Percentiles rank a stretch among this genome's conserved stretches.
Evolutionary conservation across 352 stramenopile species (phyloP).

Genomic region (Phytopythium helicoides): DNA sequence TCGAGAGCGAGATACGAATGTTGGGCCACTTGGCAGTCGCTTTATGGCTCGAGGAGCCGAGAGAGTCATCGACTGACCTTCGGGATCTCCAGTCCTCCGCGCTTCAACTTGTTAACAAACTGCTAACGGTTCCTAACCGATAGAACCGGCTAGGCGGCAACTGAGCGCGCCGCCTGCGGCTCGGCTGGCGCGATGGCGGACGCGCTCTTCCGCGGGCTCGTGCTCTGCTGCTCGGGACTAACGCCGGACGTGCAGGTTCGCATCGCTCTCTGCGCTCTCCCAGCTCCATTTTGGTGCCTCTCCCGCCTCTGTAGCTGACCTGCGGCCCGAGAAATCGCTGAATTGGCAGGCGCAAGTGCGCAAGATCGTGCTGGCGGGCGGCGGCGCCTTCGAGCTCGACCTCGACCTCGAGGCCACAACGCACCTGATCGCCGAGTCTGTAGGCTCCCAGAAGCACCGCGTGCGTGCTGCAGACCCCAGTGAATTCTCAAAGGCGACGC

Average conservation of each 20-base stretch:
- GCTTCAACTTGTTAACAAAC: too few relatives aligned
- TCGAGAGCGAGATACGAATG: too few relatives aligned
- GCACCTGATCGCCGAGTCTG: conserved; percentile 60
- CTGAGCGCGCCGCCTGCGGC: too few relatives aligned
- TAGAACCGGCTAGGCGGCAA: too few relatives aligned
- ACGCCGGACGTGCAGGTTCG: conserved; percentile 49
- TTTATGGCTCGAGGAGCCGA: too few relatives aligned
- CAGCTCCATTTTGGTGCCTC: not conserved
- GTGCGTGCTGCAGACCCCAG: conserved; percentile 23
- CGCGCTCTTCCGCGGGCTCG: conserved; percentile 45
- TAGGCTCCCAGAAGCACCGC: conserved; percentile 63
- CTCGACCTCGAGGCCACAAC: conserved; percentile 41
- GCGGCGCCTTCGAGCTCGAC: conserved; percentile 56
- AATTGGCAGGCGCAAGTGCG: conserved; percentile 57
- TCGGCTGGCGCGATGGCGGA: not conserved
- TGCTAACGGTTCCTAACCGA: too few relatives aligned
- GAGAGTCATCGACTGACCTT: too few relatives aligned
- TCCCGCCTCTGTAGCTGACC: not conserved
- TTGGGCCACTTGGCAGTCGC: too few relatives aligned
- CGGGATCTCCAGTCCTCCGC: too few relatives aligned
- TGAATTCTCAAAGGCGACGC: not conserved
- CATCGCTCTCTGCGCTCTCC: not conserved
- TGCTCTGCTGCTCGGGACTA: conserved; percentile 53
- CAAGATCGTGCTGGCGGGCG: conserved; percentile 60
- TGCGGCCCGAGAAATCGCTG: not conserved